Evolutionary conservation across 371 early-diverging fungal species (phyloP).

Genomic region (Lichtheimia ramosa): DNA sequence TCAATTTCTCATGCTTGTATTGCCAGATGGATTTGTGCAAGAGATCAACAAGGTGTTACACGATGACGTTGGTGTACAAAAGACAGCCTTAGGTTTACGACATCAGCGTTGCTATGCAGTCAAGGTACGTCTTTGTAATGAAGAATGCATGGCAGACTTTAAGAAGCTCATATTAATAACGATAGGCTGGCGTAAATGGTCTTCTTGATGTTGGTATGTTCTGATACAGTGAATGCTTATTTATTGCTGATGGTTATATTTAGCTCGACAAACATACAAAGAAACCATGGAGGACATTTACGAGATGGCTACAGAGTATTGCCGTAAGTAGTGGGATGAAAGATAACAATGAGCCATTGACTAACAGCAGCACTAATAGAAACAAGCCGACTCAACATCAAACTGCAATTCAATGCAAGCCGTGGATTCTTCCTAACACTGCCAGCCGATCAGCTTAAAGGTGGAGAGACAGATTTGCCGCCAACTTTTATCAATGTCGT

Average conservation of each 20-base stretch:
- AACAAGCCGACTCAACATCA: conserved; percentile 32
- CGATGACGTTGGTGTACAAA: conserved; percentile 69
- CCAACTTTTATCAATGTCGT: conserved; percentile 58
- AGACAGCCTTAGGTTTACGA: conserved; percentile 70
- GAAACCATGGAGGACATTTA: conserved; percentile 85
- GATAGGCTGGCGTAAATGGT: conserved; percentile 76
- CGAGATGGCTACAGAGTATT: conserved; percentile 64
- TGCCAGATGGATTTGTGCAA: too few species aligned
- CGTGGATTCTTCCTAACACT: conserved; percentile 67
- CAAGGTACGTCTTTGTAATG: conserved; percentile 40
- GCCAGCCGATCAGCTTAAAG: conserved; percentile 31
- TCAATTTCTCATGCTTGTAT: too few species aligned
- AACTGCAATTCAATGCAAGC: conserved; percentile 60
- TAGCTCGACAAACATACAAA: conserved; percentile 80
- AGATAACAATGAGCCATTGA: too few species aligned
- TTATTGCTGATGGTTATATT: background rate
- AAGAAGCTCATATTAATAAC: background rate
- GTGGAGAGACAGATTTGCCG: conserved; percentile 36
- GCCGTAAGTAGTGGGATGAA: conserved; percentile 28
- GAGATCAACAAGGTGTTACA: conserved; percentile 35
- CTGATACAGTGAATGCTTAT: background rate
- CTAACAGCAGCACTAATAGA: too few species aligned
- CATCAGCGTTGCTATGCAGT: conserved; percentile 88
- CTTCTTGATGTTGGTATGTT: conserved; percentile 84
- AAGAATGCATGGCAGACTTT: too few species aligned